These are phyloP conservation scores for Termitomyces sp. DNA, from an alignment of 768 basidiomycete genomes.

Conservation along the genomic window DNA sequence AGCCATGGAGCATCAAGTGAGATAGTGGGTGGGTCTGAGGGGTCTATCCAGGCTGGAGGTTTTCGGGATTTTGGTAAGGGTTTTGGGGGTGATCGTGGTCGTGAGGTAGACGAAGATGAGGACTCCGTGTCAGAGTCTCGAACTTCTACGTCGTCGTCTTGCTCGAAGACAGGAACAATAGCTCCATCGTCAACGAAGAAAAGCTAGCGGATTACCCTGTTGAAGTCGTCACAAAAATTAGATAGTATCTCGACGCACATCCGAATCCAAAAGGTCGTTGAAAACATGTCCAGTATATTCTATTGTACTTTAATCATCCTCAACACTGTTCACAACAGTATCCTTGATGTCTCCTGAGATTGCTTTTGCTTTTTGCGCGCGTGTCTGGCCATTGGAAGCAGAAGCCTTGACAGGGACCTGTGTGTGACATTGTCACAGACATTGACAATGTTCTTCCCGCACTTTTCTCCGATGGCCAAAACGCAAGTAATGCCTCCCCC, in stretches of 20 bases:
- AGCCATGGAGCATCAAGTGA: slow-evolving; percentile 43
- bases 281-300: slow-evolving; percentile 44
- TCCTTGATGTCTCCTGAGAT: slow-evolving; percentile 26
- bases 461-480: no score
- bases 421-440: no score
- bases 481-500: no score
- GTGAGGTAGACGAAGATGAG: slow-evolving; percentile 20
- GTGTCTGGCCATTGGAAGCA: slow-evolving; percentile 51
- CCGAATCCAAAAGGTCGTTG: slow-evolving; percentile 66
- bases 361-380: slow-evolving; percentile 62
- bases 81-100: slow-evolving; percentile 11
- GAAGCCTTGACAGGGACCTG: no score
- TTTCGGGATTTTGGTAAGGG: slow-evolving; percentile 27
- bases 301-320: slow-evolving; percentile 23
- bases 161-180: slow-evolving; percentile 11
- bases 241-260: slow-evolving; percentile 45
- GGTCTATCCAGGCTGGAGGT: slow-evolving; percentile 81
- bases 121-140: slow-evolving; percentile 27
- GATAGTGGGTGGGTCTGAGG: slow-evolving; percentile 58
- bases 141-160: slow-evolving; percentile 8
- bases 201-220: slow-evolving; percentile 24
- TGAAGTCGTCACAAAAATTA: neutral
- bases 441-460: no score
- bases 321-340: slow-evolving; percentile 22
- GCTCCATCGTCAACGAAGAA: slow-evolving; percentile 71